Evolutionary conservation across 192 early-diverging fungal species (phyloP), one percentile per base, ranked within the genome.

Genomic region (Umbelopsis ramanniana): DNA sequence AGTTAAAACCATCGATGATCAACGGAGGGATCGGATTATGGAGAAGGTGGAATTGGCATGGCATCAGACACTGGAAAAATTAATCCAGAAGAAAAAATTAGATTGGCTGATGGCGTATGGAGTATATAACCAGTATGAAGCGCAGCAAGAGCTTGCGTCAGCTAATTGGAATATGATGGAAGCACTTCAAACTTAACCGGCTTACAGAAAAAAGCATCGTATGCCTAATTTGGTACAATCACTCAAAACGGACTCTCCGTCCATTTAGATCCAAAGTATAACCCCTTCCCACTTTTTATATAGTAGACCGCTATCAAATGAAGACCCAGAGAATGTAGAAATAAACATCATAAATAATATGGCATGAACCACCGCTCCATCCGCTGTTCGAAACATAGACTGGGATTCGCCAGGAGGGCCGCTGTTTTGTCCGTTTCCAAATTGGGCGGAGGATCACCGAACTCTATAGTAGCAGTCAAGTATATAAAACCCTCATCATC

Each of bases 1-100:
- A 40, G 86, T 87, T 43, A 94, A 93, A 69, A 45, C 67, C 19
- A 83, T 93, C 11, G 82, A 89, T 67, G 81, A 85, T 67, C 80
- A 79, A 9, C 80, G 81, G 46, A 75, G 88, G 22, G 76, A 73
- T 40, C 54, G 75, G 0, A 76, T 85, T 8, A 75, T 79, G 35
- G 81, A 81, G 7, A 82, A 89, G 29, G 83, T 92, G 15, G 75
- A 80, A 46, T 70, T 76, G 4, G 79, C 76, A 6, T 91, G 84
- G 82, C 70, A 67, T 21, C 70, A 83, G 22, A 76, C 77, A 11
- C 63, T 82, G 19, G 77, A 82, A 29, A 72, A 72, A 37, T 46
- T 72, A 24, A 43, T 74, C 9, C 38, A 68, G 37, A 52, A 74
- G 26, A 79, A 68, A 38, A 79, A 79, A 26, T 12, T 63, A 63